Conservation (phyloP, 2,329 filamentous ascomycete species). For the Tolypocladium tropicale region DNA sequence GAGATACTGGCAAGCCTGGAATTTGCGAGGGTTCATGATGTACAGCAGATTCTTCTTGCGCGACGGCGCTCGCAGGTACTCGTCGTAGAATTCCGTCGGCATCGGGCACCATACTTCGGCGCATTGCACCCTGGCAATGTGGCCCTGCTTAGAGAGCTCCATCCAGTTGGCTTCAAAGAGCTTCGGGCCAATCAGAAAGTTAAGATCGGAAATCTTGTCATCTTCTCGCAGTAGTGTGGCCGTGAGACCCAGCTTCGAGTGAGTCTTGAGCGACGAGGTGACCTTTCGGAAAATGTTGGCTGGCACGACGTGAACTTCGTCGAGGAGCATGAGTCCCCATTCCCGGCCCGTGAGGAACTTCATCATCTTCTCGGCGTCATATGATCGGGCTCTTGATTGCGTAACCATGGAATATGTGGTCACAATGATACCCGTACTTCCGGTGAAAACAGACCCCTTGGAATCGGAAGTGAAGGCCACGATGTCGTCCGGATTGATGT, state of each 20-base stretch:
- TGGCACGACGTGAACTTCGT: slow-evolving; percentile 96
- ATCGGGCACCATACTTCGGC: slow-evolving; percentile 99
- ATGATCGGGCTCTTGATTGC: slow-evolving; percentile 72
- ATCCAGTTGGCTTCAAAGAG: slow-evolving; percentile 99
- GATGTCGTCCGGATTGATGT: slow-evolving; percentile 84
- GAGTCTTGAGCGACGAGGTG: slow-evolving; percentile 84
- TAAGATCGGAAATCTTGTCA: slow-evolving; percentile 95
- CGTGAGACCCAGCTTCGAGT: slow-evolving; percentile 89
- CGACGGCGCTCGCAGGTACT: slow-evolving; percentile 66
- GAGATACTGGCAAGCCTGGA: slow-evolving; percentile 94
- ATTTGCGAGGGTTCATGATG: slow-evolving; percentile 96
- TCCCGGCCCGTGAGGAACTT: slow-evolving; percentile 80
- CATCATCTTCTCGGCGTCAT: slow-evolving; percentile 97
- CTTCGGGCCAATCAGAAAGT: slow-evolving; percentile 95
- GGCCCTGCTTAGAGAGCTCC: slow-evolving; percentile 91
- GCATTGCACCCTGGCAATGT: slow-evolving; percentile 94
- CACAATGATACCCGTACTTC: slow-evolving; percentile 91
- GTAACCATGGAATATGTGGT: slow-evolving; percentile 99
- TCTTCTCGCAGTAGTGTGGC: slow-evolving; percentile 92
- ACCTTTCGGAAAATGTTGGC: slow-evolving; percentile 94
- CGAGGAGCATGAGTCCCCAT: slow-evolving; percentile 95
- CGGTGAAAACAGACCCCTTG: slow-evolving; percentile 67
- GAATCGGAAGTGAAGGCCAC: slow-evolving; percentile 91
- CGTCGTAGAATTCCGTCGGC: slow-evolving; percentile 95
- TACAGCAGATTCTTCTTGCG: slow-evolving; percentile 52